Base-by-base conservation (phyloP, 208 protist species). In the Spongospora subterranea region DNA sequence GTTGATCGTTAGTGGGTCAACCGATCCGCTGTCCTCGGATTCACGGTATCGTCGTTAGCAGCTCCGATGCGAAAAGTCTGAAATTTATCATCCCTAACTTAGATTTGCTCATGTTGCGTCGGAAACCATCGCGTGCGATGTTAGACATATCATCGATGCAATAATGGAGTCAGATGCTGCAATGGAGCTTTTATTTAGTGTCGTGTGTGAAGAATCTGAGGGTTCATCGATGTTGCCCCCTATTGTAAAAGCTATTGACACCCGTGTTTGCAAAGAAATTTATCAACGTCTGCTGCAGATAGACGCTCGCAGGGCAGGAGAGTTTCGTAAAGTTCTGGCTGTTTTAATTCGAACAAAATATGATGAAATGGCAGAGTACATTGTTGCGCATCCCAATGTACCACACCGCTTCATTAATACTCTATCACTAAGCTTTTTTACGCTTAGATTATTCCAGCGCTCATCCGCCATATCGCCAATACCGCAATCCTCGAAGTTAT, bases 401-500 rank as follows among this genome's bases (percentile, higher is more conserved):
- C 11, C n/a, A 43, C n/a, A 6, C 24, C 71, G 71, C 35, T 43
- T 82, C n/a, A 13, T 6, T 82, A 82, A 43, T 43, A 6, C n/a
- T n/a, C 17, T 82, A n/a, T 43, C 71, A 43, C 6, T 82, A 35
- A 6, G 11, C 6, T 35, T 6, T 39, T 20, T 43, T 39, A 20
- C 40, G 17, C 35, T 6, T 35, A 82, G 71, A 82, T 82, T 43
- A n/a, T 82, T 40, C n/a, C 71, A 45, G 71, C 71, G 6, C n/a
- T 82, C 6, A 43, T 82, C 71, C 6, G n/a, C 17, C 71, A 43
- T 6, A 43, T 82, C 13, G 71, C 6, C 13, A 82, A 82, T 43
- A 82, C 71, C 6, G 6, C 71, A n/a, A 82, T 82, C 71, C n/a
- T 82, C 11, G 71, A 82, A 82, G 71, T 82, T 6, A 82, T 82